Conservation (phyloP, 495 filamentous ascomycete species). For the Penicillium malachiteum region DNA sequence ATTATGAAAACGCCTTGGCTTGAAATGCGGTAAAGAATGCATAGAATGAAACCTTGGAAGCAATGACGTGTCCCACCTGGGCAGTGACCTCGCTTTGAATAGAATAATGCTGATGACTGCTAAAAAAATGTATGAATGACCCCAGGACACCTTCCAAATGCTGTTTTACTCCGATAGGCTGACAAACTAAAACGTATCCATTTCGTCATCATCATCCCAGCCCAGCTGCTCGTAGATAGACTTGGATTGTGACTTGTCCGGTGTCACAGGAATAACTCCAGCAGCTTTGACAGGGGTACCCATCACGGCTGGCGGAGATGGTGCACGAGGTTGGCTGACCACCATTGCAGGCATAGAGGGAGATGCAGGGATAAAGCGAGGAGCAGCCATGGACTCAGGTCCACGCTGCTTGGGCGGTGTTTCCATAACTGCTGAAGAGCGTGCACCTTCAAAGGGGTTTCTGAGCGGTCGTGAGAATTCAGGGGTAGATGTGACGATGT, state of each 20-base stretch:
- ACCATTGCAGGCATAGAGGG: constrained; percentile 5
- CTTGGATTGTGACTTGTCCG: constrained; percentile 44
- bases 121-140: background rate
- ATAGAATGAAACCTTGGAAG: too few relatives aligned
- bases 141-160: background rate
- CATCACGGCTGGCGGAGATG: constrained; percentile 19
- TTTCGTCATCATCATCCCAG: constrained; percentile 72
- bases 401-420: constrained; percentile 40
- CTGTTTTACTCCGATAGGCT: background rate
- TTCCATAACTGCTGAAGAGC: constrained; percentile 36
- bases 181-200: constrained; percentile 34
- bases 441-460: constrained; percentile 6
- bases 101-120: too few relatives aligned
- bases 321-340: constrained; percentile 4
- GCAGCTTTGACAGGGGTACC: constrained; percentile 25
- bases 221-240: constrained; percentile 70
- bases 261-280: constrained; percentile 34
- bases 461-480: constrained; percentile 13
- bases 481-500: constrained; percentile 4
- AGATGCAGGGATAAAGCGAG: constrained; percentile 9
- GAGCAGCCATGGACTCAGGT: constrained; percentile 1
- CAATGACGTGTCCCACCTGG: too few relatives aligned
- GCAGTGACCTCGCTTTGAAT: too few relatives aligned
- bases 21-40: too few relatives aligned
- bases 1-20: too few relatives aligned